These are phyloP conservation scores for Pseudozyma pruni DNA, from an alignment of 1,284 basidiomycete genomes.

Conservation along the genomic window DNA sequence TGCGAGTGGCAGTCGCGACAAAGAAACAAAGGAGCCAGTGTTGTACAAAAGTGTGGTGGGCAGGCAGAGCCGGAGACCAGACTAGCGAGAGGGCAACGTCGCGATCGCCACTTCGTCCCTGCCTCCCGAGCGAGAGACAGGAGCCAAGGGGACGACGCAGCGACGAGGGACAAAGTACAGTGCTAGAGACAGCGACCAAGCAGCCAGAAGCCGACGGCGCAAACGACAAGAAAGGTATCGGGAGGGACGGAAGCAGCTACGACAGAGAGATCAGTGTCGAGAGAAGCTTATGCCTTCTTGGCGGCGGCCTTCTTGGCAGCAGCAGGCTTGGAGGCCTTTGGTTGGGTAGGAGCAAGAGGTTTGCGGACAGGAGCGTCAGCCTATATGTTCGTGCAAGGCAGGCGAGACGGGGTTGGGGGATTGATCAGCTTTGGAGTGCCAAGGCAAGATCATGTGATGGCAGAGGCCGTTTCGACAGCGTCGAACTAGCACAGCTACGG, in stretches of 20 bases:
- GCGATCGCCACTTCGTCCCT: not conserved
- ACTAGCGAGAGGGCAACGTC: constrained; percentile 18
- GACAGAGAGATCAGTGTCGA: constrained; percentile 7
- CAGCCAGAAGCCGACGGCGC: constrained; percentile 13
- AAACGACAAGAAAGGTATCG: constrained; percentile 36
- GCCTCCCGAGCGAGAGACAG: not conserved
- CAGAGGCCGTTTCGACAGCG: not conserved
- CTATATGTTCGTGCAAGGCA: constrained; percentile 29
- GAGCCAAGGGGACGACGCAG: constrained; percentile 2
- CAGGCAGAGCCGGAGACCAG: constrained; percentile 18
- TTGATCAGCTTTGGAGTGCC: constrained; percentile 42
- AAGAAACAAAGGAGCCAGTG: constrained; percentile 35
- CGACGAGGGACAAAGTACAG: constrained; percentile 26
- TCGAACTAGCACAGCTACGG: constrained; percentile 4
- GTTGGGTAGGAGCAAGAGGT: constrained; percentile 50
- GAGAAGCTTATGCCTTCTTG: constrained; percentile 50
- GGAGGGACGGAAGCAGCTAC: constrained; percentile 26
- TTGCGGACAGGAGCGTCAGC: constrained; percentile 50
- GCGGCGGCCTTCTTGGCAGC: constrained; percentile 65
- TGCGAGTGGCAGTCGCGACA: constrained; percentile 31
- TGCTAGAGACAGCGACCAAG: constrained; percentile 14
- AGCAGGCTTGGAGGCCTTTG: constrained; percentile 62
- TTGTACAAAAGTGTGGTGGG: constrained; percentile 35
- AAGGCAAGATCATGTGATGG: constrained; percentile 1
- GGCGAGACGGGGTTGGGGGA: constrained; percentile 11